Percentiles rank a stretch among this genome's conserved stretches.
Evolutionary conservation across 164 flowering plant species (phyloP).

Genomic region (Nymphaea thermarum): DNA sequence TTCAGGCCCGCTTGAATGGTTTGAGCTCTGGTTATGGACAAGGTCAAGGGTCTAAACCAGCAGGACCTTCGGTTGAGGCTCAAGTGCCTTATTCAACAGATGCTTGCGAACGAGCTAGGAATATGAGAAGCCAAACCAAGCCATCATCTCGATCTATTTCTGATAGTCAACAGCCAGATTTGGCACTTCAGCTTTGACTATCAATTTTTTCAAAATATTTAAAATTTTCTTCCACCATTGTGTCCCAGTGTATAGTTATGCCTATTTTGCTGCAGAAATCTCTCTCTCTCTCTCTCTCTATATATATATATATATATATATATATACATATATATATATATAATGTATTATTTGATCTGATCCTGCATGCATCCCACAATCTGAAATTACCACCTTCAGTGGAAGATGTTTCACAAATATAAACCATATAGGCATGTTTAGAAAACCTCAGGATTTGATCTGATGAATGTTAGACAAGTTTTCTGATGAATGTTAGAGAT

Average conservation of each 20-base stretch:
- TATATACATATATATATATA: no score
- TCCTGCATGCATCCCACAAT: no score
- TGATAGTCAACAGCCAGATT: conserved; percentile 16
- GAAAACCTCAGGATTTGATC: no score
- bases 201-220: neutral
- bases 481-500: no score
- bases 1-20: conserved; percentile 26
- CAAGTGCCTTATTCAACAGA: conserved; percentile 2
- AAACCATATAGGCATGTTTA: no score
- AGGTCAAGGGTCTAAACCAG: conserved; percentile 4
- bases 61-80: neutral
- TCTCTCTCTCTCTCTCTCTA: neutral
- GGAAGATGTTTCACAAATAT: no score
- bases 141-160: conserved; percentile 2
- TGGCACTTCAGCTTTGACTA: conserved; percentile 15
- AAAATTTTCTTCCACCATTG: neutral
- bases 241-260: neutral
- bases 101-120: conserved; percentile 1
- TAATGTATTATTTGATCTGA: no score
- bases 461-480: no score
- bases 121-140: conserved; percentile 1
- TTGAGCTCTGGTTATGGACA: conserved; percentile 10
- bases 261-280: neutral
- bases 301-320: no score
- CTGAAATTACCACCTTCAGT: no score